Percentiles rank a stretch among this genome's conserved stretches.
These are phyloP conservation scores for Nannochloris sp. DNA, from an alignment of 139 green algal species.

Conservation along the genomic window DNA sequence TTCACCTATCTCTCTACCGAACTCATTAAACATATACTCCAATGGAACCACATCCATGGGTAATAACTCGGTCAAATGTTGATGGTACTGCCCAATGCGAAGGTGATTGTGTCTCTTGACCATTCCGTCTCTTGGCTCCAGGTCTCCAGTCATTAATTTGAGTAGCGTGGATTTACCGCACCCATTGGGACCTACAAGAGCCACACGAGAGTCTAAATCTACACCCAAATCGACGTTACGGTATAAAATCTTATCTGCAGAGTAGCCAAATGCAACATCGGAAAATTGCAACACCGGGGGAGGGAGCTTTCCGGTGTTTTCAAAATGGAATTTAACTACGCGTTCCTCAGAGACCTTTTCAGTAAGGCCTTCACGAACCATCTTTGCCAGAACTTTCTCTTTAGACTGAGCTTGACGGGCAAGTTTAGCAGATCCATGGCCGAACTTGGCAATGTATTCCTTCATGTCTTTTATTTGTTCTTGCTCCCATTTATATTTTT, in stretches of 20 bases:
- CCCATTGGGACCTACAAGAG: constrained; percentile 58
- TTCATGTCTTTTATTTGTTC: constrained; percentile 64
- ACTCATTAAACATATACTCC: constrained; percentile 61
- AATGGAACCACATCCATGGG: constrained; percentile 60
- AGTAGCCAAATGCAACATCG: constrained; percentile 82
- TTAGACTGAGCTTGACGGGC: constrained; percentile 84
- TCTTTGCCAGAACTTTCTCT: constrained; percentile 95
- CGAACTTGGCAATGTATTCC: constrained; percentile 88
- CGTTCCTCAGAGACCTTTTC: constrained; percentile 66
- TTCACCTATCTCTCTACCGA: constrained; percentile 27
- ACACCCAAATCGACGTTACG: constrained; percentile 85
- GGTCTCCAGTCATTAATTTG: constrained; percentile 92
- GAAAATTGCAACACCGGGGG: constrained; percentile 86
- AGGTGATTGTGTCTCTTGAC: constrained; percentile 94
- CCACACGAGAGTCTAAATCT: constrained; percentile 90
- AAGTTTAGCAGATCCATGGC: constrained; percentile 85
- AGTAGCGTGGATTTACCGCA: constrained; percentile 93
- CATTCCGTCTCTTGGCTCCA: constrained; percentile 82
- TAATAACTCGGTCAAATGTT: constrained; percentile 81
- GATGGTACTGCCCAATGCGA: constrained; percentile 81
- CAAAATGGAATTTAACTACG: constrained; percentile 77
- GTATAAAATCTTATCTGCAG: constrained; percentile 54
- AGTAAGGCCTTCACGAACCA: constrained; percentile 81
- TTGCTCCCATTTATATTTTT: constrained; percentile 82
- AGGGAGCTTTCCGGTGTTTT: constrained; percentile 85